Base-by-base conservation (phyloP, 2,329 filamentous ascomycete genomes). In the Westerdykella sp. region DNA sequence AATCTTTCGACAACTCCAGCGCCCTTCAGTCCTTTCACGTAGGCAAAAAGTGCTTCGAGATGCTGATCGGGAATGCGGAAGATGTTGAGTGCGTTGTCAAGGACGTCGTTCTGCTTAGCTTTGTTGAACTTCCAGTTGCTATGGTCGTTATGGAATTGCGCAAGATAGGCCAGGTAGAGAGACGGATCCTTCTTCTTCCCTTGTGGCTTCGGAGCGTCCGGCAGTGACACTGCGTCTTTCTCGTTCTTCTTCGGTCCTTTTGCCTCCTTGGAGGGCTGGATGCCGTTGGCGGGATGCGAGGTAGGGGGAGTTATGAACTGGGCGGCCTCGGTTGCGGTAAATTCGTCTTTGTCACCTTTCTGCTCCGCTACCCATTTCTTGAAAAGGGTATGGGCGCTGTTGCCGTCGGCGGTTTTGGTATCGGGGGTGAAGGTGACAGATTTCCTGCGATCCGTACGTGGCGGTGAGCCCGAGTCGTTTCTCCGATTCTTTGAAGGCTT, bases 61-160 rank as follows among this genome's bases (percentile, higher is more conserved):
- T 91, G 79, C 46, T 77, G 71, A 13, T 81, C 70, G 0, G 89
- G 87, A 35, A 96, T 78, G 35, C 79, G 77, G 55, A 81, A 78
- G 51, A 81, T 70, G 53, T 86, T 81, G 62, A 94, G 87, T 37
- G 85, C 70, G 71, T 94, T 82, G 66, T 93, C 91, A 61, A 96
- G 79, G 11, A 96, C 74, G 54, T 87, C 80, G 42, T 83, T 87
- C 67, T 96, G 90, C 61, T 88, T 81, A 55, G 88, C 90, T 71
- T 96, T 96, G 73, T 94, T 95, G 73, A 96, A 97, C 67, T 95
- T 96, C 91, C 91, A 97, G 54, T 74, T 74, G 9, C 76, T 72
- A 45, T 81, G 81, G 47, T 81, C 77, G 43, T 76, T 77, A 67
- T 86, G 76, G 76, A 89, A 95, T 61, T 83, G 80, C 37, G 75